A percentile compares a stretch with the other conserved stretches of the same genome.
These are phyloP conservation scores for Diaporthe sp. DNA, from an alignment of 2,329 filamentous ascomycete genomes.

Conservation along the genomic window DNA sequence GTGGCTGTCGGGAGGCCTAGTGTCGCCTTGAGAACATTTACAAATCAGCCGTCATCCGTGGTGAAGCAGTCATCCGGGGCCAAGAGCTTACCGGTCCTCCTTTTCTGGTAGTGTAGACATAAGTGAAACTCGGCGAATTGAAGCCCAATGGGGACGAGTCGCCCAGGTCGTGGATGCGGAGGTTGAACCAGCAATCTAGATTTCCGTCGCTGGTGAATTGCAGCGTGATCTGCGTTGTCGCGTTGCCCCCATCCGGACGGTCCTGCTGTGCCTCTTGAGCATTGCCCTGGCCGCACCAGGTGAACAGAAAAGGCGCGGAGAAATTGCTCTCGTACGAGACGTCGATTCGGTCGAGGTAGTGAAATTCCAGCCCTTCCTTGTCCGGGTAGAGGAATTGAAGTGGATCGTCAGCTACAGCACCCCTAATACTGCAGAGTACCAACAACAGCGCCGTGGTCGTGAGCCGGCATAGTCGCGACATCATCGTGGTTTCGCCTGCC, in stretches of 20 bases:
- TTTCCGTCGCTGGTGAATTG: neutral
- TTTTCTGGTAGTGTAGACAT: neutral
- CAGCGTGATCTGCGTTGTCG: constrained; percentile 5
- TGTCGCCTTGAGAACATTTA: neutral
- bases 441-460: neutral
- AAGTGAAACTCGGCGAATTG: neutral
- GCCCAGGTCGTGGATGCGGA: neutral
- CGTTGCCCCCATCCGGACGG: neutral
- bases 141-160: neutral
- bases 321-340: constrained; percentile 10
- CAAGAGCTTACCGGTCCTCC: neutral
- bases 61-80: neutral
- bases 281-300: constrained; percentile 6
- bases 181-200: neutral
- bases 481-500: neutral
- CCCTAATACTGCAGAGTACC: neutral
- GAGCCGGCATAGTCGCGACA: neutral
- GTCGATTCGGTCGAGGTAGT: neutral
- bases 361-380: neutral
- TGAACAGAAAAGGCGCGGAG: constrained; percentile 5
- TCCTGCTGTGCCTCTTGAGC: neutral
- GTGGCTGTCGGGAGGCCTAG: neutral
- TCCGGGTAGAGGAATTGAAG: neutral
- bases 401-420: neutral
- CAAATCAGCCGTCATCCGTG: neutral